Conservation (phyloP, 768 basidiomycete genomes). For the Lentinula guzmanii region DNA sequence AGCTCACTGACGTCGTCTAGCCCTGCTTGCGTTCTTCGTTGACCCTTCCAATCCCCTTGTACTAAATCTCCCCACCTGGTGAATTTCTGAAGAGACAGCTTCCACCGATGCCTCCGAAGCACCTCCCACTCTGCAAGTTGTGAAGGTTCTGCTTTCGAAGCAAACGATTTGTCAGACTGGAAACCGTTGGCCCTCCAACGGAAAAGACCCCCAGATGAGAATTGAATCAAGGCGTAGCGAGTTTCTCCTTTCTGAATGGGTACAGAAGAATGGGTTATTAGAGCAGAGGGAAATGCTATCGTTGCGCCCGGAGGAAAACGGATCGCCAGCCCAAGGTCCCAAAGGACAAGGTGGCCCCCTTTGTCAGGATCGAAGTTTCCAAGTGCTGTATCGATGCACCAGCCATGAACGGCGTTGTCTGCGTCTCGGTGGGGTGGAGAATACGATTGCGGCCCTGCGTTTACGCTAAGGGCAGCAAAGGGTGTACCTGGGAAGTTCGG, state of each 20-base stretch:
- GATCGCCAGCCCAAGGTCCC: constrained; percentile 10
- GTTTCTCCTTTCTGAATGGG: constrained; percentile 6
- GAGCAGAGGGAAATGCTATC: constrained; percentile 13
- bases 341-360: not conserved
- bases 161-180: not conserved
- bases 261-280: constrained; percentile 9
- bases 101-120: too few relatives aligned
- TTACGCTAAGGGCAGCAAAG: constrained; percentile 17
- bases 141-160: not conserved
- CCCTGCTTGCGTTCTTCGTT: too few relatives aligned
- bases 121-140: too few relatives aligned
- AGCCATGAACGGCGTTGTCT: constrained; percentile 13
- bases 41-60: too few relatives aligned
- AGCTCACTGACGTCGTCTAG: too few relatives aligned
- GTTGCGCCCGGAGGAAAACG: constrained; percentile 13
- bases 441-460: constrained; percentile 10
- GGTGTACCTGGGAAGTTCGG: constrained; percentile 11
- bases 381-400: constrained; percentile 16
- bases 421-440: constrained; percentile 13
- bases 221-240: constrained; percentile 9
- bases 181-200: constrained; percentile 13
- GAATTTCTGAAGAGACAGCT: too few relatives aligned
- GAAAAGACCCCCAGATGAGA: constrained; percentile 11
- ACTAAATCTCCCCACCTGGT: too few relatives aligned
- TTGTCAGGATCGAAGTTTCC: constrained; percentile 12